A percentile compares a stretch with the other conserved stretches of the same genome.
Conservation (phyloP, 2,329 filamentous ascomycete species). For the Ophiostoma sp. region DNA sequence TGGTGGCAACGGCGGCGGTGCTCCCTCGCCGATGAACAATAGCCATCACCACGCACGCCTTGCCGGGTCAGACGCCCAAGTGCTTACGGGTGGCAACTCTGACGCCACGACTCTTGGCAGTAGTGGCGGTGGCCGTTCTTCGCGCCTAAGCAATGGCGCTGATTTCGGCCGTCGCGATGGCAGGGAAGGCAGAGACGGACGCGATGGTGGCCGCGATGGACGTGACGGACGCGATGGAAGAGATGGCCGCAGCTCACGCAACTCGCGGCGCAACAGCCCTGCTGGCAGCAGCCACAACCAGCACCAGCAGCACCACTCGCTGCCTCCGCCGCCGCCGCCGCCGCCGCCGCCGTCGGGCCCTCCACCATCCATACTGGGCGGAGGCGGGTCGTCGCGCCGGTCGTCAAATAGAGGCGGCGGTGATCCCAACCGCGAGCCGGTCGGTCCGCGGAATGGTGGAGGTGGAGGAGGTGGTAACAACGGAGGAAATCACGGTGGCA, state of each 20-base stretch:
- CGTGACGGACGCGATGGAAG: conserved; percentile 13
- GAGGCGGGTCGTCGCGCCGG: conserved; percentile 26
- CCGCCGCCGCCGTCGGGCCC: conserved; percentile 12
- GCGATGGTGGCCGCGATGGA: conserved; percentile 21
- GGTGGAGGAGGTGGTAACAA: conserved; percentile 32
- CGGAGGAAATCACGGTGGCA: conserved; percentile 35
- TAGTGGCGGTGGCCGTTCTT: background rate
- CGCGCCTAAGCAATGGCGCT: too few relatives aligned
- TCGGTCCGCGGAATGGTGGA: conserved; percentile 22
- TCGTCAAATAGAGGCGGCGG: conserved; percentile 15
- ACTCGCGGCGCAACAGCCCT: conserved; percentile 34
- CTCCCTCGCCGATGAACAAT: background rate
- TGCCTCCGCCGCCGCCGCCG: conserved; percentile 18
- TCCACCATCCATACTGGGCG: conserved; percentile 3
- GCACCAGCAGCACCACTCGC: background rate
- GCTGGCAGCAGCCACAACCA: conserved; percentile 27
- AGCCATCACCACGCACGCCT: conserved; percentile 39
- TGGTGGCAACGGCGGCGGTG: conserved; percentile 27
- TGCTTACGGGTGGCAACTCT: conserved; percentile 47
- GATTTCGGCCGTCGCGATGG: background rate
- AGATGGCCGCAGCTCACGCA: conserved; percentile 14
- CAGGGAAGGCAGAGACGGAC: background rate
- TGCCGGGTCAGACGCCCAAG: conserved; percentile 51
- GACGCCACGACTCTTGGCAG: conserved; percentile 24
- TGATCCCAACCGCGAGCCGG: conserved; percentile 30